A percentile compares a stretch with the other conserved stretches of the same genome.
Evolutionary conservation across 345 rosid genomes (phyloP).

Genomic region (Syzygium aromaticum): DNA sequence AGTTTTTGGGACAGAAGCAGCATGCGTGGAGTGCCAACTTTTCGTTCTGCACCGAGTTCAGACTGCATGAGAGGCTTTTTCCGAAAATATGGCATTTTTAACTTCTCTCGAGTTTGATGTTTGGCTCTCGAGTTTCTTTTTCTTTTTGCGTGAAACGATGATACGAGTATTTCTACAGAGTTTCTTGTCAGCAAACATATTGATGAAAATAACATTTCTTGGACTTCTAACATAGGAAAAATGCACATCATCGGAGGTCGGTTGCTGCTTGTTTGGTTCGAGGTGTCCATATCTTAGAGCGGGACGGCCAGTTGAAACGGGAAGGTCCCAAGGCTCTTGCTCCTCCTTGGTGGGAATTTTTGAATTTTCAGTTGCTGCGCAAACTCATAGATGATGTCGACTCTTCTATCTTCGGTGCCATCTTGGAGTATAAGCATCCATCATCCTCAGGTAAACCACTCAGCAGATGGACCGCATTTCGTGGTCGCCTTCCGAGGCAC

Average conservation of each 20-base stretch:
- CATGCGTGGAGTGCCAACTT: not conserved
- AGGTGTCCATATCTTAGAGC: conserved; percentile 66
- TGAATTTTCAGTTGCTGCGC: conserved; percentile 45
- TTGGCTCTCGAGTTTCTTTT: not conserved
- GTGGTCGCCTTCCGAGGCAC: conserved; percentile 83
- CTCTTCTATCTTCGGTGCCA: conserved; percentile 67
- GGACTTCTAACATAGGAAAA: conserved; percentile 35
- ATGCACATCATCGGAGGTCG: conserved; percentile 50
- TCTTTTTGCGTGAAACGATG: not conserved
- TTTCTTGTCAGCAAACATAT: not conserved
- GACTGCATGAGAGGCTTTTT: not conserved
- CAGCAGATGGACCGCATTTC: conserved; percentile 33
- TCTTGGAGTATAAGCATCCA: conserved; percentile 54
- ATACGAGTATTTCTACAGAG: not conserved
- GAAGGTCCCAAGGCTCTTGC: conserved; percentile 52
- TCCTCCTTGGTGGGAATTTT: conserved; percentile 83
- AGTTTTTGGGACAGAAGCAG: not conserved
- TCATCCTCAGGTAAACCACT: conserved; percentile 9
- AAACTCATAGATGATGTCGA: conserved; percentile 65
- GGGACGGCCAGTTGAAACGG: conserved; percentile 80
- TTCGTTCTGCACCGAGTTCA: accelerated
- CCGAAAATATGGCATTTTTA: not conserved
- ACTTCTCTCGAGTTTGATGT: not conserved
- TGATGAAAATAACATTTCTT: not conserved
- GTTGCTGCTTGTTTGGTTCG: conserved; percentile 74